Evolutionary conservation across 2,329 filamentous ascomycete genomes (phyloP).

Genomic region (Lasiodiplodia sp.): DNA sequence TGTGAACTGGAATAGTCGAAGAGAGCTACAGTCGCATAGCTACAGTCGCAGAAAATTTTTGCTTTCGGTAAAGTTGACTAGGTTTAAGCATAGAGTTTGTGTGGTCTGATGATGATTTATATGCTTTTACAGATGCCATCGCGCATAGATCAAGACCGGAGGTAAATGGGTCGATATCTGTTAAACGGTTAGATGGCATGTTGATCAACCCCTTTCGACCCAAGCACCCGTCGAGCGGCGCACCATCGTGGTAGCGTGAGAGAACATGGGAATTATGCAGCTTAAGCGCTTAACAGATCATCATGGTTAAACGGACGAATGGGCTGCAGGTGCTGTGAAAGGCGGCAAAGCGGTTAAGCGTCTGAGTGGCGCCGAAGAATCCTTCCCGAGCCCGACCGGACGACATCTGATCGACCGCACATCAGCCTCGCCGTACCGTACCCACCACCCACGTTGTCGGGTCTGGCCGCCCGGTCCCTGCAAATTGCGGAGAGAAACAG

Average conservation of each 20-base stretch:
- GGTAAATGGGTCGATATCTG: too few species aligned
- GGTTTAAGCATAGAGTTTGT: too few species aligned
- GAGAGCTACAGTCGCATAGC: too few species aligned
- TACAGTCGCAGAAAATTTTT: too few species aligned
- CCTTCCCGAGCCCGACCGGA: slow-evolving; percentile 2
- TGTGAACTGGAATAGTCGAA: too few species aligned
- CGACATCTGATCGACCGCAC: slow-evolving; percentile 20
- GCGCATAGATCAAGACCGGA: too few species aligned
- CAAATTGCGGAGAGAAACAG: background rate
- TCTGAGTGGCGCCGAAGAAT: slow-evolving; percentile 2
- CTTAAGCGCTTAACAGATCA: slow-evolving; percentile 1
- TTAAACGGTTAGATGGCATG: background rate
- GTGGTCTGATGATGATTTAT: too few species aligned
- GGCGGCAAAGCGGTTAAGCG: slow-evolving; percentile 16
- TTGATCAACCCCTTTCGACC: background rate
- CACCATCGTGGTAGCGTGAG: slow-evolving; percentile 2
- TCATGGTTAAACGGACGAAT: background rate
- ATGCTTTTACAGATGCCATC: too few species aligned
- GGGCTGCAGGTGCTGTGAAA: background rate
- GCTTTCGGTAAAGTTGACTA: too few species aligned
- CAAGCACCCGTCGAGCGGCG: background rate
- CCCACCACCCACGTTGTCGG: slow-evolving; percentile 18
- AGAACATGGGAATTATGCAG: background rate
- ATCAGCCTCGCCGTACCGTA: slow-evolving; percentile 10
- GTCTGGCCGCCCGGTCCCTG: background rate